A percentile compares a stretch with the other conserved stretches of the same genome.
Evolutionary conservation across 306 rosid species (phyloP).

Genomic region (Aeschynomene evenia): DNA sequence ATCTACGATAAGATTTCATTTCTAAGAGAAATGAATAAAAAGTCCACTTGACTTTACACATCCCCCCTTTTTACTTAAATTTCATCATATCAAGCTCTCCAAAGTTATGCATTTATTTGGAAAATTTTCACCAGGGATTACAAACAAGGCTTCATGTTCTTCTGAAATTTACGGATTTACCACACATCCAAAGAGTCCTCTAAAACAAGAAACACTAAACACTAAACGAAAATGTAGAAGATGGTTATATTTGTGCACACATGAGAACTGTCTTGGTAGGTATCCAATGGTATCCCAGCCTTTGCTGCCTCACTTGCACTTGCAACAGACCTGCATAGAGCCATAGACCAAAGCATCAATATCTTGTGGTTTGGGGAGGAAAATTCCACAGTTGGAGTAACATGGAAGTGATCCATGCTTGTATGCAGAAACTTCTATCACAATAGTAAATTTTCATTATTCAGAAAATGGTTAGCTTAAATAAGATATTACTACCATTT

Average conservation of each 20-base stretch:
- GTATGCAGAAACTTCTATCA: neutral
- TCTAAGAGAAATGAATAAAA: neutral
- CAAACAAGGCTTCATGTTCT: constrained; percentile 1
- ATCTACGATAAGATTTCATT: constrained; percentile 13
- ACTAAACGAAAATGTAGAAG: constrained; percentile 30
- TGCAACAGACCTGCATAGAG: constrained; percentile 49
- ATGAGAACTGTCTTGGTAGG: constrained; percentile 46
- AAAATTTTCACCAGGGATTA: constrained; percentile 26
- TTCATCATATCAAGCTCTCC: neutral
- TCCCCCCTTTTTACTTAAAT: neutral
- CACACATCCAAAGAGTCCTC: constrained; percentile 24
- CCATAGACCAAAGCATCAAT: constrained; percentile 24
- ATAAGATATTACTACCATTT: too few species aligned
- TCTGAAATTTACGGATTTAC: constrained; percentile 15
- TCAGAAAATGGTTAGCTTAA: neutral
- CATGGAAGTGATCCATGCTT: neutral
- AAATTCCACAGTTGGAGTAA: constrained; percentile 21
- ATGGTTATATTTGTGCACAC: constrained; percentile 39
- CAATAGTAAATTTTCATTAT: neutral
- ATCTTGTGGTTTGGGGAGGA: neutral
- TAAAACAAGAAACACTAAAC: constrained; percentile 35
- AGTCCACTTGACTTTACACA: constrained; percentile 10
- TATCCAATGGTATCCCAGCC: constrained; percentile 57
- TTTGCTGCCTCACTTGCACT: constrained; percentile 62
- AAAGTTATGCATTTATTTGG: constrained; percentile 7